Conservation (phyloP, 228 moss, liverwort and hornwort genomes). For the Sphagnum magellanicum region DNA sequence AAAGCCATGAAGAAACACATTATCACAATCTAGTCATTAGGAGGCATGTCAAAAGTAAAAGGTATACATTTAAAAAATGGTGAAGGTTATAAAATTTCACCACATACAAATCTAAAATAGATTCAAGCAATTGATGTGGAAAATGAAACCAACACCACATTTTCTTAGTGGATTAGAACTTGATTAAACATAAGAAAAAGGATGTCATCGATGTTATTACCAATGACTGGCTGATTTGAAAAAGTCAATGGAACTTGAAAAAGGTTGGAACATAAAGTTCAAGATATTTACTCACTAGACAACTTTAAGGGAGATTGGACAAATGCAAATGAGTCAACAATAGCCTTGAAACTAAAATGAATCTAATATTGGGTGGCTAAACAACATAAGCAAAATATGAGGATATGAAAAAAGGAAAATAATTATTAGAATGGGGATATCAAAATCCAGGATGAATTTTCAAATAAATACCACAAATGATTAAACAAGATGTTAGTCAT, state of each 20-base stretch:
- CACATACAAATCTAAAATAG: constrained; percentile 68
- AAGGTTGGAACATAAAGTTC: constrained; percentile 37
- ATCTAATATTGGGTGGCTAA: constrained; percentile 22
- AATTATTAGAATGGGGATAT: constrained; percentile 5
- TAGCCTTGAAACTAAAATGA: constrained; percentile 17
- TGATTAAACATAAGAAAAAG: constrained; percentile 61
- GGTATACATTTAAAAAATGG: constrained; percentile 71
- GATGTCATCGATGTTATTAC: constrained; percentile 43
- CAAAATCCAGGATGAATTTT: not conserved
- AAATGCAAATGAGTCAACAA: constrained; percentile 36
- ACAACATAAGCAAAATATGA: constrained; percentile 72
- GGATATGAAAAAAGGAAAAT: constrained; percentile 67
- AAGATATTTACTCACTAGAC: constrained; percentile 48
- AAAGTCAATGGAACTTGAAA: constrained; percentile 48
- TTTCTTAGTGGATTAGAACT: constrained; percentile 49
- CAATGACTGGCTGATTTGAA: constrained; percentile 45
- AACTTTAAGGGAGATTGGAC: constrained; percentile 67
- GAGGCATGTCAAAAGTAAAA: constrained; percentile 49
- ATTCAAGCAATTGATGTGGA: constrained; percentile 66
- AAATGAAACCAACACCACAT: constrained; percentile 63
- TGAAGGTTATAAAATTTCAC: constrained; percentile 62
- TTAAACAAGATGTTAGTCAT: no score
- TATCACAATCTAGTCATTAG: constrained; percentile 79
- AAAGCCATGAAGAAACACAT: constrained; percentile 72
- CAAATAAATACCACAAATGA: no score